Evolutionary conservation across 1,139 yeast genomes (phyloP).

Genomic region (Yamadazyma sp.): DNA sequence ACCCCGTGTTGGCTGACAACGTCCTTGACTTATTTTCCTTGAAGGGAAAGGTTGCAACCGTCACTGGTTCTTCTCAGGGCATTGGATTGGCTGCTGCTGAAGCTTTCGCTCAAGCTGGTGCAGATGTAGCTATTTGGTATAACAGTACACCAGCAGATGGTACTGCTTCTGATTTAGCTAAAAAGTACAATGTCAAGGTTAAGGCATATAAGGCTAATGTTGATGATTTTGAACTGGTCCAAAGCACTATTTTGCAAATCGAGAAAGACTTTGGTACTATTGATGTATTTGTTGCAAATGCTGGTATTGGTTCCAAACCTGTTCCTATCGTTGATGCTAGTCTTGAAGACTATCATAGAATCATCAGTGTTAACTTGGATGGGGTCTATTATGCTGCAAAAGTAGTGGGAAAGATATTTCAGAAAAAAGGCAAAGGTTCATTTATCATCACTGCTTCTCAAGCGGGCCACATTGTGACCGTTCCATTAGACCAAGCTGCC

Average conservation of each 20-base stretch:
- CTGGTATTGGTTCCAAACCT: slow-evolving; percentile 16
- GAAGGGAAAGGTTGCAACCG: slow-evolving; percentile 30
- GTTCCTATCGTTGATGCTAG: slow-evolving; percentile 5
- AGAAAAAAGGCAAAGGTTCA: slow-evolving; percentile 16
- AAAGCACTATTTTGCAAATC: slow-evolving; percentile 12
- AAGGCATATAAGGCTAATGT: slow-evolving; percentile 17
- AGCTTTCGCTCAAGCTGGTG: slow-evolving; percentile 89
- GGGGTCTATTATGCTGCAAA: slow-evolving; percentile 6
- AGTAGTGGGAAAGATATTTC: slow-evolving; percentile 29
- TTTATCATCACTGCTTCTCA: slow-evolving; percentile 24
- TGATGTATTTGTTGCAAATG: slow-evolving; percentile 9
- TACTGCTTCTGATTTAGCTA: slow-evolving; percentile 16
- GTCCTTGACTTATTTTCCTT: slow-evolving; percentile 22
- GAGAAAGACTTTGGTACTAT: slow-evolving; percentile 9
- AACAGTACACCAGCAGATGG: slow-evolving; percentile 24
- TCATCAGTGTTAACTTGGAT: slow-evolving; percentile 5
- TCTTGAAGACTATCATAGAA: slow-evolving; percentile 4
- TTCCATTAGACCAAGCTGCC: slow-evolving; percentile 35
- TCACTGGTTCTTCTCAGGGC: slow-evolving; percentile 33
- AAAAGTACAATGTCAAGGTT: slow-evolving; percentile 16
- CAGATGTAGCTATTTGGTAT: slow-evolving; percentile 59
- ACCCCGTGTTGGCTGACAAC: slow-evolving; percentile 5
- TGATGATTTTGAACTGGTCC: slow-evolving; percentile 18
- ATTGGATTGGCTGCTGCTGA: slow-evolving; percentile 67
- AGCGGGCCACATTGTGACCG: slow-evolving; percentile 10